phyloP scores from a whole-genome alignment of 495 filamentous ascomycete species.

The Neurospora pannonica region DNA sequence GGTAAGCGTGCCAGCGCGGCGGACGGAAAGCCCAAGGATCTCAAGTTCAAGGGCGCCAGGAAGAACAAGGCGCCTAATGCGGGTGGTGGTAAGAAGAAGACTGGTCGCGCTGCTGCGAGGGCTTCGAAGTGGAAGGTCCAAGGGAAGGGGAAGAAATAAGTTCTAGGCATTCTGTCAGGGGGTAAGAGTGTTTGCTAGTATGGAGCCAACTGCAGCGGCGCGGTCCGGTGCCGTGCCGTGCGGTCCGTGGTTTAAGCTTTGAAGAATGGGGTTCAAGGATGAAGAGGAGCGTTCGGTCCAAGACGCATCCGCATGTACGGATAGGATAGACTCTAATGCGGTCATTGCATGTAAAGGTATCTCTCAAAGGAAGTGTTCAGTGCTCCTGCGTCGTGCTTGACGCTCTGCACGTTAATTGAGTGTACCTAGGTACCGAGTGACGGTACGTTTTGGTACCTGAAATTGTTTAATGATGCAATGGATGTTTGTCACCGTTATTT shows the following conservation, averaged over 20 bases:
- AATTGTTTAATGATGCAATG: too few relatives aligned
- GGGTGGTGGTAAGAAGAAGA: conserved; percentile 30
- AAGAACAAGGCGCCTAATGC: conserved; percentile 22
- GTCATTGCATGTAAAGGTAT: background rate
- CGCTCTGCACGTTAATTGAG: background rate
- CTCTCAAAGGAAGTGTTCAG: background rate
- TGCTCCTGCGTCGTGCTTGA: background rate
- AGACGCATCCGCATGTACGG: background rate
- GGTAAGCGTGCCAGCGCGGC: conserved; percentile 69
- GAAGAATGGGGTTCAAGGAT: background rate
- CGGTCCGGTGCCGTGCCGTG: background rate
- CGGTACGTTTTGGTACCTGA: too few relatives aligned
- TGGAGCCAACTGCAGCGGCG: background rate
- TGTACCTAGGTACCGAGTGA: too few relatives aligned
- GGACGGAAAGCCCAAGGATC: conserved; percentile 49
- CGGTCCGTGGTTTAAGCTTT: background rate
- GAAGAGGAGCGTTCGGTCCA: background rate
- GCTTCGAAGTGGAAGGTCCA: conserved; percentile 53
- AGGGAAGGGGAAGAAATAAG: conserved; percentile 2
- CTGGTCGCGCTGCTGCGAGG: conserved; percentile 20
- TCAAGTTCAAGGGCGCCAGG: conserved; percentile 51
- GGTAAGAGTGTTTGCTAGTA: background rate
- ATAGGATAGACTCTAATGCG: background rate
- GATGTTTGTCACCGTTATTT: too few relatives aligned
- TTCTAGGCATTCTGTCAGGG: background rate